Base-by-base conservation (phyloP, 2,329 filamentous ascomycete genomes). In the Pseudopyrenochaeta lycopersici region DNA sequence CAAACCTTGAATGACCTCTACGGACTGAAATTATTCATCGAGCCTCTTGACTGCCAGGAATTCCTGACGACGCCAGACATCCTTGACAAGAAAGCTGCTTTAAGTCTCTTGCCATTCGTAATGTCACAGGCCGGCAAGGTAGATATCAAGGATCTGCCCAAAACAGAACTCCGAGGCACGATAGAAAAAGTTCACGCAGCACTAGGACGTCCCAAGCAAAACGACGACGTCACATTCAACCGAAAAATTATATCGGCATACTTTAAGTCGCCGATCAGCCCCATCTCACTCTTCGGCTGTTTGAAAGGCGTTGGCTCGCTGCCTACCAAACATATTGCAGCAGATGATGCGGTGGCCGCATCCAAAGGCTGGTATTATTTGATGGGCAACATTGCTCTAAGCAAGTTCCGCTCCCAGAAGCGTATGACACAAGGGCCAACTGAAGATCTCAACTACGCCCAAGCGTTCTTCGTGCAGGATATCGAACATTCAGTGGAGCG, bases 141-240 rank as follows among this genome's bases (percentile, higher is more conserved):
- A 81, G 88, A 91, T 18, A 90, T 96, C 79, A 96, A 94, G 67
- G 95, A 98, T 62, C 79, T 98, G 15, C 85, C 92, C 14, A 98
- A 96, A 73, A 95, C 92, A 14, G 92, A 98, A 50, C 81, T 99
- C 48, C 96, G 94, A 72, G 86, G 84, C 14, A 92, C 92, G 0
- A 95, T 99, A 53, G 95, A 99, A 54, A 92, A 93, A 63, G 91
- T 99, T 77, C 93, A 98, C 72, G 88, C 91, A 62, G 89, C 91
- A 4, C 89, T 98, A 48, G 92, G 91, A 1, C 77, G 80, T 15
- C 86, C 89, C 23, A 97, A 93, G 73, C 86, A 89, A 11, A 90
- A 89, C 1, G 86, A 91, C 4, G 88, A 92, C 56, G 88, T 96
- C 76, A 84, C 89, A n/a, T 89, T 95, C 73, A 99, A 99, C 74